A percentile compares a stretch with the other conserved stretches of the same genome.
Conservation (phyloP, 257 asterid species). For the Orobanche coerulescens region DNA sequence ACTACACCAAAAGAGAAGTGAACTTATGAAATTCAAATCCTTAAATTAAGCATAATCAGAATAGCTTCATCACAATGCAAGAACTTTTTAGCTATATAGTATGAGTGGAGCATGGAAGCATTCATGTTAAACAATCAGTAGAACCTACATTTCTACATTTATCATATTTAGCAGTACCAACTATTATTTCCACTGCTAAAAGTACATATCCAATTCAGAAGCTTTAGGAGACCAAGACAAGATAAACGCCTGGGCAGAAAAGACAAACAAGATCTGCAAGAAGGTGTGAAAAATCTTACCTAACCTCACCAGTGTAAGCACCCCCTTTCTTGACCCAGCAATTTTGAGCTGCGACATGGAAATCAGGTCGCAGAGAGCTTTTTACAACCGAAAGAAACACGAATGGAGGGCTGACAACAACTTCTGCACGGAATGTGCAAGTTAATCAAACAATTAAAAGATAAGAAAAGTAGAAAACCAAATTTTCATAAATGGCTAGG, state of each 20-base stretch:
- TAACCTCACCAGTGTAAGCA: slow-evolving; percentile 94
- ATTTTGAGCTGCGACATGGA: slow-evolving; percentile 94
- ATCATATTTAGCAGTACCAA: neutral
- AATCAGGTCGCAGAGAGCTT: slow-evolving; percentile 57
- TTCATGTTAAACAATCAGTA: neutral
- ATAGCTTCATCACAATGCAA: neutral
- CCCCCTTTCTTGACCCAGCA: slow-evolving; percentile 99
- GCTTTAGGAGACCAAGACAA: neutral
- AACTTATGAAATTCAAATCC: neutral
- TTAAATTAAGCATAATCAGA: neutral
- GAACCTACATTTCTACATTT: neutral
- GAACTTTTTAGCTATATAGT: neutral
- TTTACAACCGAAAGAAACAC: slow-evolving; percentile 77
- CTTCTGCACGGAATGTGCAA: slow-evolving; percentile 50
- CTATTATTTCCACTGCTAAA: neutral
- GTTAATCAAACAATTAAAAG: slow-evolving; percentile 11
- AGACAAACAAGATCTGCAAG: neutral
- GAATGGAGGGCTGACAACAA: slow-evolving; percentile 92
- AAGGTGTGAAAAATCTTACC: slow-evolving; percentile 35
- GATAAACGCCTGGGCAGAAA: neutral
- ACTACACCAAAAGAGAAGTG: slow-evolving; percentile 34
- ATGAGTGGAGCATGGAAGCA: neutral
- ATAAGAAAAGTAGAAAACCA: neutral
- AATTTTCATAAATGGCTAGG: neutral
- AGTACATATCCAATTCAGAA: neutral